Evolutionary conservation across 2,329 filamentous ascomycete genomes (phyloP).

Genomic region (Nemania sp.): DNA sequence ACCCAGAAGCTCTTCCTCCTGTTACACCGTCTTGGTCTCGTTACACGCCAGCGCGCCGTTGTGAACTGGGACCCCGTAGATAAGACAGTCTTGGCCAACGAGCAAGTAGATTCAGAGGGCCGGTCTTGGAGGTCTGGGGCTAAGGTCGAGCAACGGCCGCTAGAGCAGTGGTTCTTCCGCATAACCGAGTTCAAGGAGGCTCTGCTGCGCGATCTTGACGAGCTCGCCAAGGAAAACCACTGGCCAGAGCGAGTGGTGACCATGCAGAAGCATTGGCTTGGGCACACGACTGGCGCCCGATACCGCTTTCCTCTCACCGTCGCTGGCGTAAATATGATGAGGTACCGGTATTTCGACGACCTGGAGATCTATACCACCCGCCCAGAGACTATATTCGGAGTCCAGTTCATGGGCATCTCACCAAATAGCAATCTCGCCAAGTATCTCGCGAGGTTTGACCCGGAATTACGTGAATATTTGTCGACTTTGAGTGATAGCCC

Average conservation of each 20-base stretch:
- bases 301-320: slow-evolving; percentile 68
- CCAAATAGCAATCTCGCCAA: slow-evolving; percentile 71
- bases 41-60: slow-evolving; percentile 79
- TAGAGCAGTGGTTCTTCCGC: slow-evolving; percentile 89
- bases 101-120: slow-evolving; percentile 87
- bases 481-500: slow-evolving; percentile 61
- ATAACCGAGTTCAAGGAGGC: slow-evolving; percentile 79
- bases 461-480: slow-evolving; percentile 68
- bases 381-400: slow-evolving; percentile 84
- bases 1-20: slow-evolving; percentile 84
- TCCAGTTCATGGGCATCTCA: slow-evolving; percentile 81
- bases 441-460: slow-evolving; percentile 60
- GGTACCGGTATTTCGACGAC: too few relatives aligned
- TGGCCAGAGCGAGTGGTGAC: slow-evolving; percentile 84
- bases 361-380: slow-evolving; percentile 82
- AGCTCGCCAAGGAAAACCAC: slow-evolving; percentile 61
- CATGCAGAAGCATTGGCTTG: slow-evolving; percentile 89
- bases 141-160: slow-evolving; percentile 74
- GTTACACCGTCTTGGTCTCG: slow-evolving; percentile 72
- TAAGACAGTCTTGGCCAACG: slow-evolving; percentile 86
- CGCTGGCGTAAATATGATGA: not conserved
- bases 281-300: slow-evolving; percentile 72
- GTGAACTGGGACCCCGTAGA: slow-evolving; percentile 93
- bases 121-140: slow-evolving; percentile 86
- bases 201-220: slow-evolving; percentile 70